Base-by-base conservation (phyloP, 768 basidiomycete genomes). In the Tephrocybe sp. region DNA sequence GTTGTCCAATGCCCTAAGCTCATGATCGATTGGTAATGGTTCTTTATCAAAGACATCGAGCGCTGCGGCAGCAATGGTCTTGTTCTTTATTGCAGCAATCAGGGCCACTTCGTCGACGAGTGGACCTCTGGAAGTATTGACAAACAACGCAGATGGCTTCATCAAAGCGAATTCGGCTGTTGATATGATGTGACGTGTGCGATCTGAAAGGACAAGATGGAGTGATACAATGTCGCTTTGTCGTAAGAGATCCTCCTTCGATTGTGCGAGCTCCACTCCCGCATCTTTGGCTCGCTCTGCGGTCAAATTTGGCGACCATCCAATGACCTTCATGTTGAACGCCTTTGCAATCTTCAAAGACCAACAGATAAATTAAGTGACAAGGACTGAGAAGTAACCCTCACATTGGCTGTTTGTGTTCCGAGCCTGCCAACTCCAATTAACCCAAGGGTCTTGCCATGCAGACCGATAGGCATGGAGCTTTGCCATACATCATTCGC, bases 101-200 rank as follows among this genome's bases (percentile, higher is more conserved):
- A 89, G 59, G 0, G 78, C 85, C 0, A 43, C 54, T 55, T 86
- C 85, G 46, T 87, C 79, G 4, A 89, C 76, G 16, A 89, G 60
- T 2, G 83, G 83, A 0, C 87, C 86, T 46, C 86, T 65, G 2
- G 80, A 80, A 1, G 86, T 85, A 58, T 87, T 89, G 59, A 87
- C 75, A 47, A 87, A 69, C 57, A 82, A 73, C 0, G 83, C 75
- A 2, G 78, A 71, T 0, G 74, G 66, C 59, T 84, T 84, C 77
- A 89, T 74, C n/a, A 68, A 56, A 1, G 61, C 68, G 15, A 86
- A 64, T 45, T 84, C 80, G 5, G 64, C 53, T 5, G 65, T 69
- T 3, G 68, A 71, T 40, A 86, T 66, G 24, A 86, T 67, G 16
- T 76, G 73, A 3, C 64, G 65, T 0, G 84, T 84, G 19, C 69